Evolutionary conservation across 495 filamentous ascomycete genomes (phyloP), one percentile per base, ranked within the genome.

Genomic region (Aspergillus campestris): DNA sequence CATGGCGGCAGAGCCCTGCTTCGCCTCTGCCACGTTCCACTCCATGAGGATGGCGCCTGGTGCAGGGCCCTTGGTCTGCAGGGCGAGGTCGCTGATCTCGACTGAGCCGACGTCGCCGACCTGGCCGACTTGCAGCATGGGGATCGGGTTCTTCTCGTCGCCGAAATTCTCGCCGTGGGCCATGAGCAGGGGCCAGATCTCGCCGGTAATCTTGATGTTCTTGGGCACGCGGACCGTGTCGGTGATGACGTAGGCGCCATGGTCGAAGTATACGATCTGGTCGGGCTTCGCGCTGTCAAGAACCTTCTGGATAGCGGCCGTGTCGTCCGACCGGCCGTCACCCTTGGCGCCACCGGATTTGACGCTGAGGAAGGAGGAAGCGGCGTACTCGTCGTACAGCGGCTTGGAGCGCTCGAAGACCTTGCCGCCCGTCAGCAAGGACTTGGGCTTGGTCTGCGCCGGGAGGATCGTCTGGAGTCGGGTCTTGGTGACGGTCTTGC

Each of bases 151-250:
- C 24, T 61, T 48, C 28, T 79, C 69, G 58, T 92, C 79, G 42
- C 77, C 65, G 69, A 94, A 97, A 24, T 75, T 75, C 28, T 61
- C 58, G 37, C 88, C 87, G 28, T 81, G 77, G 7, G 86, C 89
- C 77, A 97, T 86, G 47, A 97, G 86, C 33, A 94, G 65, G 13
- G 91, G 81, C 83, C 84, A 92, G 53, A 89, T 80, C 61, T 97
- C 91, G 56, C 91, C 91, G n/a, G 83, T 83, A 57, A 97, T 91
- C 52, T 63, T 66, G 57, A 67, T 64, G 35, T 64, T 45, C 55
- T 64, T 65, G 38, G 91, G 91, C 4, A 97, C 74, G 59, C 83
- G 81, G 63, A 98, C 67, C 2, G 91, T 96, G 42, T 81, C 75
- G 37, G 85, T 86, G 56, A 98, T 72, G 13, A 94, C 65, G 65